A percentile compares a stretch with the other conserved stretches of the same genome.
phyloP scores from a whole-genome alignment of 1,284 basidiomycete genomes.

The Microbotryum silenes-acaulis region DNA sequence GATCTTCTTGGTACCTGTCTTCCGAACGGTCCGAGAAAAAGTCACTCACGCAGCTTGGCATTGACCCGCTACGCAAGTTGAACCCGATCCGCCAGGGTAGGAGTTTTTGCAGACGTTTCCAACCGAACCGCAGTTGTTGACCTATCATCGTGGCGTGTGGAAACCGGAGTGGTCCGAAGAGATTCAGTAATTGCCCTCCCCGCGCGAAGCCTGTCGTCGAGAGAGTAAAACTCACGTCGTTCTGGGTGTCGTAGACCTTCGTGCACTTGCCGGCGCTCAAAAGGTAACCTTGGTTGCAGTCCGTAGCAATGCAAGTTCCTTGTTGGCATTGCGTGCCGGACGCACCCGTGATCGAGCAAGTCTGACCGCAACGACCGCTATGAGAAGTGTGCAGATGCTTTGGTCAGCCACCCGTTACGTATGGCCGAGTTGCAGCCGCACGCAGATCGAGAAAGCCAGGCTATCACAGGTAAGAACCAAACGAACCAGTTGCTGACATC shows the following conservation, averaged over 20 bases:
- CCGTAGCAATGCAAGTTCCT: slow-evolving; percentile 14
- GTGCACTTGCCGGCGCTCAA: slow-evolving; percentile 14
- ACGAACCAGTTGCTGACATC: slow-evolving; percentile 20
- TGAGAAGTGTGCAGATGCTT: background rate
- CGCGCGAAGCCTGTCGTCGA: background rate
- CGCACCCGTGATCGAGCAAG: slow-evolving; percentile 12
- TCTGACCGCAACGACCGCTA: slow-evolving; percentile 17
- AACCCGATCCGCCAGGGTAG: slow-evolving; percentile 14
- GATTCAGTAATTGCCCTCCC: background rate
- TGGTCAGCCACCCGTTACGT: background rate
- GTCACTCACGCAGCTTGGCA: slow-evolving; percentile 9
- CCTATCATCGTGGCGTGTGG: background rate
- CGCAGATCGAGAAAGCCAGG: background rate
- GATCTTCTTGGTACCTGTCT: too few relatives aligned
- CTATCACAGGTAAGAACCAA: background rate
- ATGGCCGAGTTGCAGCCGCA: background rate
- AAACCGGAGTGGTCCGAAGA: background rate
- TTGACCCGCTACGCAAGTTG: slow-evolving; percentile 13
- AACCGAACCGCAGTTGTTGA: slow-evolving; percentile 16
- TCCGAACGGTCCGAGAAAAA: too few relatives aligned
- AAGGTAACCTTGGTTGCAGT: slow-evolving; percentile 12
- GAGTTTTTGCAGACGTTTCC: slow-evolving; percentile 16
- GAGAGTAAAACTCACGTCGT: slow-evolving; percentile 7
- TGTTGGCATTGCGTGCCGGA: slow-evolving; percentile 5
- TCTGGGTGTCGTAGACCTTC: background rate